Percentiles rank a stretch among this genome's conserved stretches.
phyloP scores from a whole-genome alignment of 306 rosid genomes.

The Quillaja saponaria region DNA sequence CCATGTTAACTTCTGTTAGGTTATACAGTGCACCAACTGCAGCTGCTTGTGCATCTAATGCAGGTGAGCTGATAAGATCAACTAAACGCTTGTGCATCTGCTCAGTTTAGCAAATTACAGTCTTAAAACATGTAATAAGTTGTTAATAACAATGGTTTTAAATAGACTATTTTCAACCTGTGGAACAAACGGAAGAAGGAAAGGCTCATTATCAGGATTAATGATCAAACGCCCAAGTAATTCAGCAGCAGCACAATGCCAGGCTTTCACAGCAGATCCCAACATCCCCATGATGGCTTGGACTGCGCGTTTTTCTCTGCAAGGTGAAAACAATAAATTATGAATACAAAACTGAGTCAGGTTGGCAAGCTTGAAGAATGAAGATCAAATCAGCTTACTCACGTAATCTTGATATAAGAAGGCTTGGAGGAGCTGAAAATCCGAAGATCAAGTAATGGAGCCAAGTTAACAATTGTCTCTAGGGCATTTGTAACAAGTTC shows the following conservation, averaged over 20 bases:
- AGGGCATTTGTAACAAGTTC: constrained; percentile 97
- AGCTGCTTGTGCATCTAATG: constrained; percentile 88
- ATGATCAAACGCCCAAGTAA: constrained; percentile 91
- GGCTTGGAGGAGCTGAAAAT: constrained; percentile 90
- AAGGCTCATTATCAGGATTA: constrained; percentile 92
- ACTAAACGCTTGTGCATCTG: constrained; percentile 91
- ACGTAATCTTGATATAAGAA: constrained; percentile 93
- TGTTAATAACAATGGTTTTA: constrained; percentile 12
- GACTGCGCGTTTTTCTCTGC: constrained; percentile 87
- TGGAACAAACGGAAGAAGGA: constrained; percentile 82
- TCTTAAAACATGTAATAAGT: constrained; percentile 1
- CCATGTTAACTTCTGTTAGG: constrained; percentile 97
- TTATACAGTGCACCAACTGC: constrained; percentile 96
- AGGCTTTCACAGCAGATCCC: constrained; percentile 78
- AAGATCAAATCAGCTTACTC: constrained; percentile 36
- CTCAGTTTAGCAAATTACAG: constrained; percentile 25
- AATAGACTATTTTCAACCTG: constrained; percentile 54
- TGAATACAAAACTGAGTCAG: constrained; percentile 24
- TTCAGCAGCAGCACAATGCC: constrained; percentile 98
- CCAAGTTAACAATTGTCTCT: constrained; percentile 95
- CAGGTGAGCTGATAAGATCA: constrained; percentile 88
- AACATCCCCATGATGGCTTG: constrained; percentile 94
- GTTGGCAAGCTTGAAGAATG: not conserved
- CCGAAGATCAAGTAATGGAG: constrained; percentile 88
- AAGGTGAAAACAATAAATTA: constrained; percentile 16